Evolutionary conservation across 805 yeast genomes (phyloP).

Genomic region (Cyberlindnera mississippiensis): DNA sequence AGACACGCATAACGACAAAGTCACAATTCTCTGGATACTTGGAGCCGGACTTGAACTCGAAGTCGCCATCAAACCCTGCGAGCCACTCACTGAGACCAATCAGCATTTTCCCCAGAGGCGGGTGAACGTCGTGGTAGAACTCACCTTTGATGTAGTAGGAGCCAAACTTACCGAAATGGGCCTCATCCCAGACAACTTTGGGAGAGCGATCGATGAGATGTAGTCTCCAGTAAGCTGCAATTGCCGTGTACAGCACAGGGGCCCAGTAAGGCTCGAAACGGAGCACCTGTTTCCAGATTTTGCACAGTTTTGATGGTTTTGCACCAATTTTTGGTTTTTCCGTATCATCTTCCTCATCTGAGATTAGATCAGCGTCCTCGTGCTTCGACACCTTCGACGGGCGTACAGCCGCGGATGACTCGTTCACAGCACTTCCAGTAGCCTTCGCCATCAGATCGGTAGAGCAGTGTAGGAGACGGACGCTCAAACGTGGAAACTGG

Average conservation of each 20-base stretch:
- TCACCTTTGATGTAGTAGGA: slow-evolving; percentile 75
- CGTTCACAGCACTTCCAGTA: slow-evolving; percentile 8
- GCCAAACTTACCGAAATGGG: slow-evolving; percentile 86
- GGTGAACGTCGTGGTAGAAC: slow-evolving; percentile 84
- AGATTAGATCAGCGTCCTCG: background rate
- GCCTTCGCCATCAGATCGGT: slow-evolving; percentile 12
- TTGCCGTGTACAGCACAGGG: slow-evolving; percentile 40
- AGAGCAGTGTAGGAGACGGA: background rate
- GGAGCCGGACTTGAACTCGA: slow-evolving; percentile 66
- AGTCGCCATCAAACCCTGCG: slow-evolving; percentile 81
- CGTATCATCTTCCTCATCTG: slow-evolving; percentile 2
- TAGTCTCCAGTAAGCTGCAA: slow-evolving; percentile 54
- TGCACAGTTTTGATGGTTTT: background rate
- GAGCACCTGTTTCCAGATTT: slow-evolving; percentile 1
- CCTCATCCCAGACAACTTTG: slow-evolving; percentile 84
- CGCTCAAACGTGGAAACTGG: too few relatives aligned
- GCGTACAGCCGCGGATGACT: slow-evolving; percentile 6
- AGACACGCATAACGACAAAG: slow-evolving; percentile 62
- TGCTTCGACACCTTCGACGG: background rate
- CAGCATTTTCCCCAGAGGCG: slow-evolving; percentile 80
- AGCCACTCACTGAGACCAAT: slow-evolving; percentile 74
- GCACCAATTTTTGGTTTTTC: slow-evolving; percentile 1
- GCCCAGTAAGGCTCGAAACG: slow-evolving; percentile 28
- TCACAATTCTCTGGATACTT: slow-evolving; percentile 59
- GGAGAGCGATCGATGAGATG: slow-evolving; percentile 53